phyloP scores from a whole-genome alignment of 352 stramenopile genomes.

The Phytophthora chlamydospora region DNA sequence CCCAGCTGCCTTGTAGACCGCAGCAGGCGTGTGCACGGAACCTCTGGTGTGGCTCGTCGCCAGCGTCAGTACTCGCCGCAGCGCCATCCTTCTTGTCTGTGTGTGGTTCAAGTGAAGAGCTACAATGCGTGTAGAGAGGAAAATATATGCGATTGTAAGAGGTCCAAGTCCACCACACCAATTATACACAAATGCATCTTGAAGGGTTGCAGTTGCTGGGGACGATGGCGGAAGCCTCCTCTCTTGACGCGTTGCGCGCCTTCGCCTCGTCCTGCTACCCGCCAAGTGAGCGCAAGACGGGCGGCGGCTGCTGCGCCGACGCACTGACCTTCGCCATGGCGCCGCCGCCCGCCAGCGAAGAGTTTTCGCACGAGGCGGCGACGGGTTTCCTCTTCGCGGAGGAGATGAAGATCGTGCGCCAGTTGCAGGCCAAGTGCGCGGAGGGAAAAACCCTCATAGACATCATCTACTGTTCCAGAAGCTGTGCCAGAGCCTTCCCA shows the following conservation, averaged over 20 bases:
- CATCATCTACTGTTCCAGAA: constrained; percentile 63
- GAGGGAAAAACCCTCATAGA: constrained; percentile 47
- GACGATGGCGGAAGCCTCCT: background rate
- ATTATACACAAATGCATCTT: constrained; percentile 5
- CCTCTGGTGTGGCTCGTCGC: constrained; percentile 3
- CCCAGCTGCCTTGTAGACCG: background rate
- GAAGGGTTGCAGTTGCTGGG: constrained; percentile 29
- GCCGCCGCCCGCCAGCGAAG: constrained; percentile 32
- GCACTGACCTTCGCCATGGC: constrained; percentile 38
- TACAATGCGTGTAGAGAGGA: no score
- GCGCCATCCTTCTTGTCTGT: constrained; percentile 25
- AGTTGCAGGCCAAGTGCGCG: constrained; percentile 47
- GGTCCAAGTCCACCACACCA: background rate
- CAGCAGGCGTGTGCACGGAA: background rate
- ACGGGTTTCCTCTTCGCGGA: constrained; percentile 58
- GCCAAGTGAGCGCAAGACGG: constrained; percentile 17
- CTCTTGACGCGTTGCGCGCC: constrained; percentile 37
- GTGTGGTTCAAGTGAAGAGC: background rate
- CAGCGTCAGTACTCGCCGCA: constrained; percentile 18
- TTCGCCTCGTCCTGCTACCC: constrained; percentile 35
- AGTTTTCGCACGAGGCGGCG: constrained; percentile 60
- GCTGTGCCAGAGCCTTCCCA: constrained; percentile 62
- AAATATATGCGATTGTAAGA: background rate
- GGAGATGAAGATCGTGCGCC: constrained; percentile 64
- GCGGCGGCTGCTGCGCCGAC: constrained; percentile 9